phyloP scores from a whole-genome alignment of 352 stramenopile genomes.

The Globisporangium recalcitrans region DNA sequence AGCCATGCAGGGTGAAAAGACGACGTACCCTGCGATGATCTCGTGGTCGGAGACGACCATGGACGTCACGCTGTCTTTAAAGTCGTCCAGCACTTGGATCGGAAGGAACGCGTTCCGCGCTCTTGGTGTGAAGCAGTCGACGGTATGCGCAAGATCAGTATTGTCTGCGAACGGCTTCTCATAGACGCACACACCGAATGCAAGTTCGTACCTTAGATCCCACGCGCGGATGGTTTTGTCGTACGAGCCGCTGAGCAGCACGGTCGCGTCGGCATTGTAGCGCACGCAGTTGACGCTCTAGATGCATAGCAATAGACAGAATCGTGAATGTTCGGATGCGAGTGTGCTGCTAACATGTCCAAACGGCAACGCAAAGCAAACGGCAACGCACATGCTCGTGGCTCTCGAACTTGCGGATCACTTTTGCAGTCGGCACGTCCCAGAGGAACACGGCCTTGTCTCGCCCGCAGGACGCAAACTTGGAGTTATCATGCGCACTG shows the following conservation, averaged over 20 bases:
- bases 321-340: neutral
- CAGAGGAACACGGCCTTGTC: conserved; percentile 87
- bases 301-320: neutral
- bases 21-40: conserved; percentile 65
- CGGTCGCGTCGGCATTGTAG: conserved; percentile 75
- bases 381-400: conserved; percentile 58
- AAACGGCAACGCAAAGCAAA: neutral
- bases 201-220: conserved; percentile 52
- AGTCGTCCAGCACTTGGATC: conserved; percentile 85
- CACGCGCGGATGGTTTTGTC: conserved; percentile 82
- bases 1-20: too few species aligned
- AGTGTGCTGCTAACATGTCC: neutral
- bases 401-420: conserved; percentile 88
- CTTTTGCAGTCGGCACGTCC: conserved; percentile 80
- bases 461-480: conserved; percentile 83
- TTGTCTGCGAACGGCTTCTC: neutral
- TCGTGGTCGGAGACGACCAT: conserved; percentile 72
- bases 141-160: too few species aligned
- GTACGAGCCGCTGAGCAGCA: conserved; percentile 84
- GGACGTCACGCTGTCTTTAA: conserved; percentile 86
- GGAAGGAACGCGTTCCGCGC: conserved; percentile 66
- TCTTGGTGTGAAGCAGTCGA: conserved; percentile 17
- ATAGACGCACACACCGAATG: neutral
- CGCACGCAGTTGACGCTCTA: conserved; percentile 83
- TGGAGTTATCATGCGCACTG: conserved; percentile 78